A percentile compares a stretch with the other conserved stretches of the same genome.
Evolutionary conservation across 2,329 filamentous ascomycete genomes (phyloP).

Genomic region (Botrytis fabae): DNA sequence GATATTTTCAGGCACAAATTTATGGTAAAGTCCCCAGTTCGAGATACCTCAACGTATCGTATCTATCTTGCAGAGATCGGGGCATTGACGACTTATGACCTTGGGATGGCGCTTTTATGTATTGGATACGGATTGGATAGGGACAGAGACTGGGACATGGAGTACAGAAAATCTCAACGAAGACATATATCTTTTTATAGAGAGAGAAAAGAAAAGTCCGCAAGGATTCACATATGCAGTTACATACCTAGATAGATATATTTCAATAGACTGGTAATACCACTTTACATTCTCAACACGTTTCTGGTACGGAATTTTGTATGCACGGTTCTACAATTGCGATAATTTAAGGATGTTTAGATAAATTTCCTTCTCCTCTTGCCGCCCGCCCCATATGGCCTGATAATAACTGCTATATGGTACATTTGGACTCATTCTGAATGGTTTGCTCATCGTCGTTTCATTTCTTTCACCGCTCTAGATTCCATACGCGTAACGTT

Average conservation of each 20-base stretch:
- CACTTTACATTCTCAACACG: background rate
- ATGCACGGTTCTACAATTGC: background rate
- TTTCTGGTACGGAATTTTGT: background rate
- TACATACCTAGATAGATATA: constrained; percentile 14
- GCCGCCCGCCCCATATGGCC: background rate
- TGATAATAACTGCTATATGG: background rate
- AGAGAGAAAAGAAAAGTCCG: constrained; percentile 21
- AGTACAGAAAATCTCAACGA: constrained; percentile 21
- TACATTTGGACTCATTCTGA: background rate
- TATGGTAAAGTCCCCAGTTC: background rate
- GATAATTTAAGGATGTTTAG: background rate
- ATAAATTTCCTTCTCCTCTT: background rate
- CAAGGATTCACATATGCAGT: constrained; percentile 11
- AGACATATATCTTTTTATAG: constrained; percentile 20
- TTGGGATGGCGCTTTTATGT: constrained; percentile 14
- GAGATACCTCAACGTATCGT: constrained; percentile 15
- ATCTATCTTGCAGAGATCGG: background rate
- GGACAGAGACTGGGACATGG: background rate
- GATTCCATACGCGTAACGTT: background rate
- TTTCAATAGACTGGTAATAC: constrained; percentile 15
- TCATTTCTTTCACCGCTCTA: background rate
- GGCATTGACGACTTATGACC: constrained; percentile 14
- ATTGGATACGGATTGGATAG: constrained; percentile 9
- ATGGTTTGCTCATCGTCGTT: background rate
- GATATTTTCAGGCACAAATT: background rate